These are phyloP conservation scores for Alternaria arbusti DNA, from an alignment of 2,329 filamentous ascomycete genomes.

Conservation along the genomic window DNA sequence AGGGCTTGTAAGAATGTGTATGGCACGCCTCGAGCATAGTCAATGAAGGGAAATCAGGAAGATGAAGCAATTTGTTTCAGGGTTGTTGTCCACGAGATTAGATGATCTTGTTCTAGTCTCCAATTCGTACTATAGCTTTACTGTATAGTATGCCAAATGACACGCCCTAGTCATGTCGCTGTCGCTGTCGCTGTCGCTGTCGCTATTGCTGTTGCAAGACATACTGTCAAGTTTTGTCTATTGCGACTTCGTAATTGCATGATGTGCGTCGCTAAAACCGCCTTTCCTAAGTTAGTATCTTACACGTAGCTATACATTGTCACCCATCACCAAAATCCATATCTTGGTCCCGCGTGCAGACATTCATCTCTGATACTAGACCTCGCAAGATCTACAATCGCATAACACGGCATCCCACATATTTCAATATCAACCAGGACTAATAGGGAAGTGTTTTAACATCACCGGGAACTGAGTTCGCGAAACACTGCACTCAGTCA, in stretches of 20 bases:
- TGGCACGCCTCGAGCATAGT: background rate
- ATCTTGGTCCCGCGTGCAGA: background rate
- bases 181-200: background rate
- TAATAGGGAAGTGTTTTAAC: background rate
- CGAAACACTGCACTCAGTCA: background rate
- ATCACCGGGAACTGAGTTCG: background rate
- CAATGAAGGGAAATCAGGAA: background rate
- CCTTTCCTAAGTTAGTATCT: rapidly evolving
- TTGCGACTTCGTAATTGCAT: background rate
- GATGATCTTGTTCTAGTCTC: background rate
- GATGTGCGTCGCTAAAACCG: background rate
- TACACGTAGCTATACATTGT: background rate
- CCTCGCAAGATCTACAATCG: background rate
- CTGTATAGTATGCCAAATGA: background rate
- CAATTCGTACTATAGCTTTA: background rate
- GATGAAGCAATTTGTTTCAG: background rate
- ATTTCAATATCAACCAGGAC: background rate
- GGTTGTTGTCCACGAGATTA: background rate
- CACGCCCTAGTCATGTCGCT: background rate
- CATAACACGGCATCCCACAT: background rate
- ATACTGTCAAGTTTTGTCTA: background rate
- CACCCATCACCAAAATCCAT: background rate
- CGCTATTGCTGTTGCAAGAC: background rate
- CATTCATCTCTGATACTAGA: background rate
- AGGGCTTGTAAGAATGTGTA: background rate